Evolutionary conservation across 2,329 filamentous ascomycete genomes (phyloP), one percentile per base, ranked within the genome.

Genomic region (Calonectria hongkongensis): DNA sequence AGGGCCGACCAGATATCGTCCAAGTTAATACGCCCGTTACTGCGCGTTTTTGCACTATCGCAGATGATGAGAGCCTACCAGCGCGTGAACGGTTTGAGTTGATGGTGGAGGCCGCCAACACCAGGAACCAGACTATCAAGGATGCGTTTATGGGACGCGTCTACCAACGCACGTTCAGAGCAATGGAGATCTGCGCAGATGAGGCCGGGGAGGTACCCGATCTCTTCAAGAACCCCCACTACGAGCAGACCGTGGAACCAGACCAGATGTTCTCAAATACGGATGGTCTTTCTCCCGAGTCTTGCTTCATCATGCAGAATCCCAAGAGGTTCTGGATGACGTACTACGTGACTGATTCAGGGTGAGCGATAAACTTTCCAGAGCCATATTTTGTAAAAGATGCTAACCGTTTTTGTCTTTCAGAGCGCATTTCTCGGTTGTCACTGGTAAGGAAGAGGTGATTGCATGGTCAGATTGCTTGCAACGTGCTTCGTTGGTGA

Each of bases 281-380:
- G 0, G 72, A 73, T 43, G 72, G 72, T 2, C 68, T 73, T 45
- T 73, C 72, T 63, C 72, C 72, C 36, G 72, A 73, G 51, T 73
- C 72, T 68, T 73, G 72, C 28, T 73, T 73, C 50, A 73, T 73
- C n/a, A 73, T 73, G 72, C 72, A 73, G 39, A 71, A 73, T 28
- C 72, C 72, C 0, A 66, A 71, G 41, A 68, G 36, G 30, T 73
- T 73, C 45, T 73, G 72, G 72, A 73, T 73, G 72, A 73, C 72
- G 28, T 73, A 73, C 33, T 73, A 73, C 60, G 72, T 73, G 9
- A 73, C 72, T 41, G 72, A 73, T 30, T 21, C 27, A 65, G 72
- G 68, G 72, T 73, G 10, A 73, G 68, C 6, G 43, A 39, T 8
- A 47, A 16, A 39, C 9, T 39, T 7, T 36, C 47, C 15, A 21